Percentiles rank a stretch among this genome's conserved stretches.
These are phyloP conservation scores for Xerocomus potaroensis DNA, from an alignment of 768 basidiomycete species.

Conservation along the genomic window DNA sequence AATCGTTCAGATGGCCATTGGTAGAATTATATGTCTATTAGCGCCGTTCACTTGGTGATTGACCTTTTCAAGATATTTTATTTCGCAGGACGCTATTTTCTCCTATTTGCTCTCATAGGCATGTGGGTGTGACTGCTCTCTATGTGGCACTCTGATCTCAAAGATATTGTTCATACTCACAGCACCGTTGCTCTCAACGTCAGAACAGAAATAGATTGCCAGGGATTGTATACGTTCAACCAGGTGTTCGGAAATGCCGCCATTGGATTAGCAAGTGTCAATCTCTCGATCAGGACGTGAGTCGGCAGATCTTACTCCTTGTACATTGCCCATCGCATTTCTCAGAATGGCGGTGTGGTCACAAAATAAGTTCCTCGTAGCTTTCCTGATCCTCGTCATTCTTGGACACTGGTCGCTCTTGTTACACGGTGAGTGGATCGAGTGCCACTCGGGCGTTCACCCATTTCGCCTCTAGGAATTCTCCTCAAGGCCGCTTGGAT, in stretches of 20 bases:
- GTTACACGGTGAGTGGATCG: slow-evolving; percentile 47
- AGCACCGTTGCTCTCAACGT: slow-evolving; percentile 60
- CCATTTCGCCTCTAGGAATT: slow-evolving; percentile 37
- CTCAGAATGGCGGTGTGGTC: slow-evolving; percentile 69
- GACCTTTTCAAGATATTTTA: slow-evolving; percentile 50
- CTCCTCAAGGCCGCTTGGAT: slow-evolving; percentile 58
- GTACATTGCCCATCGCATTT: slow-evolving; percentile 1
- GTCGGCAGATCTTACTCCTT: slow-evolving; percentile 16
- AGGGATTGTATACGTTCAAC: slow-evolving; percentile 66
- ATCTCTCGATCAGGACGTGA: slow-evolving; percentile 65
- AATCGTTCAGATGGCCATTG: slow-evolving; percentile 64
- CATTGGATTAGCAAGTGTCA: slow-evolving; percentile 67
- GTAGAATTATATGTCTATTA: slow-evolving; percentile 29
- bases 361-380: slow-evolving; percentile 48
- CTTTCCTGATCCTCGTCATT: slow-evolving; percentile 51
- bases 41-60: background rate
- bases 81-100: slow-evolving; percentile 62
- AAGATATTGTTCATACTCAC: background rate
- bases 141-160: background rate
- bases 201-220: slow-evolving; percentile 57
- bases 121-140: slow-evolving; percentile 44
- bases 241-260: slow-evolving; percentile 61
- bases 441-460: background rate
- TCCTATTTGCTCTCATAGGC: slow-evolving; percentile 62
- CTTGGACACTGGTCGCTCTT: slow-evolving; percentile 71